Evolutionary conservation across 108 stramenopile species (phyloP).

Genomic region (Nannochloropsis oceanica): DNA sequence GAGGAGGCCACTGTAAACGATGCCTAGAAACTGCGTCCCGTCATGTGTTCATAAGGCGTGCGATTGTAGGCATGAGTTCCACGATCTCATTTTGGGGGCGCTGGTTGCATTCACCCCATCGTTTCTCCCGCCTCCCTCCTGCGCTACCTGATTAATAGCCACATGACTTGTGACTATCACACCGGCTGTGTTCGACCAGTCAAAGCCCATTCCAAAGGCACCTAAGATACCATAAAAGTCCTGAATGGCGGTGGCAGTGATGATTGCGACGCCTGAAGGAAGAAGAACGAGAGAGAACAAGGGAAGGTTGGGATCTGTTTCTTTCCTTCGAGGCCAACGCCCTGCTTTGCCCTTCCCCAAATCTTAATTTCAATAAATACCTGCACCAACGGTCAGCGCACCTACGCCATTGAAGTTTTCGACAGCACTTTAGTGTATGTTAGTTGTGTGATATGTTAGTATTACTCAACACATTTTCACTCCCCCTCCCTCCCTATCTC

Average conservation of each 20-base stretch:
- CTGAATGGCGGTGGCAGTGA: neutral
- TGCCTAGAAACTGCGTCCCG: neutral
- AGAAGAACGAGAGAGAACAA: too few relatives aligned
- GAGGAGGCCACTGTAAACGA: neutral
- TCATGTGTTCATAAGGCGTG: too few relatives aligned
- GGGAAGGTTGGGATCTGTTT: neutral
- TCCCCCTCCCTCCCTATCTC: too few relatives aligned
- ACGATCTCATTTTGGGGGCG: too few relatives aligned
- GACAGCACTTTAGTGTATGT: neutral
- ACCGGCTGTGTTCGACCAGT: neutral
- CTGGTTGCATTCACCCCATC: neutral
- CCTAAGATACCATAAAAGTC: neutral
- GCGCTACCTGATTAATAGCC: neutral
- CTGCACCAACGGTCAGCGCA: neutral
- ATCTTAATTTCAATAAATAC: neutral
- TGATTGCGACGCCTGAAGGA: neutral
- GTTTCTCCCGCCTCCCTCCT: neutral
- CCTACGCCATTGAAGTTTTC: neutral
- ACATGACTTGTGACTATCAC: neutral
- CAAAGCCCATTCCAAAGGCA: neutral
- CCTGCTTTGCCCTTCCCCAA: neutral
- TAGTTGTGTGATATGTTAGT: too few relatives aligned
- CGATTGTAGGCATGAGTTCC: too few relatives aligned
- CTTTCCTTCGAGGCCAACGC: too few relatives aligned
- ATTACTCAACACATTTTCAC: too few relatives aligned